Base-by-base conservation (phyloP, 192 early-diverging fungal genomes). In the Coemansia sp. region DNA sequence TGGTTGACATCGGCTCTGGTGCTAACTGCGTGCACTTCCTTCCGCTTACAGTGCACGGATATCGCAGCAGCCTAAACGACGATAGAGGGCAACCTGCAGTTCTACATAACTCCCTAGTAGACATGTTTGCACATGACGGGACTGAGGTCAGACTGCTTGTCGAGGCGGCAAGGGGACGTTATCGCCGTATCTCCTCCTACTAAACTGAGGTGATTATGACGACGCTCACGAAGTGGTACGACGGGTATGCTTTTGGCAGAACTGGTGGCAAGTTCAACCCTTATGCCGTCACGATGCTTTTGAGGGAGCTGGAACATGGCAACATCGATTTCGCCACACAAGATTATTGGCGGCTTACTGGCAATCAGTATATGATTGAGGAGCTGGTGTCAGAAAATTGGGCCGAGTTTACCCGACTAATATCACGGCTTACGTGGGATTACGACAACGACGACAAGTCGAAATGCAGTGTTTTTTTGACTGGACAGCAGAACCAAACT, bases 251-350 rank as follows among this genome's bases (percentile, higher is more conserved):
- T 6, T 52, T 52, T 7, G 24, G 51, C 51, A 1, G 20, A 5
- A 27, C 51, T 27, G 51, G 51, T 10, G 51, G 51, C 18, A 52
- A 52, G 51, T 52, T 52, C 51, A 52, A 52, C 24, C 51, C 51
- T 15, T n/a, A 24, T 52, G 3, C 51, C 0, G 51, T 52, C 22
- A 0, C 20, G 0, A 52, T n/a, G 24, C 27, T 52, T 27, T 22
- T 52, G 9, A n/a, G 18, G n/a, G 51, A 22, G 51, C 22, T 52
- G 18, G 20, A 27, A 27, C 24, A 5, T n/a, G 22, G 18, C 20
- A 52, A 3, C 6, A 11, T 52, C 51, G 4, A 52, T 3, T 52
- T n/a, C 1, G 18, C 51, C 24, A 2, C 2, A 3, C 51, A 52
- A 4, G 5, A 4, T 6, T 52, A 24, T 52, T 52, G 51, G 51